Base-by-base conservation (phyloP, 495 filamentous ascomycete species). In the Haplographium delicatum region DNA sequence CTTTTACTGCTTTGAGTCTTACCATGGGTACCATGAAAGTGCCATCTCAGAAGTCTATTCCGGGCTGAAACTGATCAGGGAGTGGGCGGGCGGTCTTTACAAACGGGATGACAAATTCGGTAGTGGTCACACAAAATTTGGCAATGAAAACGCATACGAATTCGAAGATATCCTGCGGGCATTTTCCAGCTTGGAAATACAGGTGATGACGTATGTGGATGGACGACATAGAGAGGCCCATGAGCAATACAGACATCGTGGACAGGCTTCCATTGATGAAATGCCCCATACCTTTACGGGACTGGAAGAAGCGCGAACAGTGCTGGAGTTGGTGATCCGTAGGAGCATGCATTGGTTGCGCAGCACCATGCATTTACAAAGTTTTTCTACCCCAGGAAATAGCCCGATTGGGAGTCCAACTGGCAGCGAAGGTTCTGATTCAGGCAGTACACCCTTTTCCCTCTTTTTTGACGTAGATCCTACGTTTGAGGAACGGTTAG, bases 311-410 rank as follows among this genome's bases (percentile, higher is more conserved):
- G 45, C 52, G 31, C 18, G 40, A 4, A 10, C 8, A 10, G 2
- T 24, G 1, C 39, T 55, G 10, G 52, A 55, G 19, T 7, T 55
- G 1, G 33, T 55, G 27, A 55, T 55, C 13, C 37, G 37, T 26
- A 41, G 54, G 23, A 56, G 54, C 27, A 56, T 56, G 54, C 54
- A 56, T 26, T 56, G 54, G 54, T 30, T 56, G 24, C 47, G 54
- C 9, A 56, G 47, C 43, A 51, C 47, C 3, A 56, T 51, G 47
- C 54, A 51, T 28, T 18, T 56, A 15, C 53, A 56, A n/a, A 47
- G 50, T 24, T 55, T 55, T 25, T 44, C 38, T n/a, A 44, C 31
- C 1, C 35, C 42, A 1, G 19, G 34, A 9, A 24, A 33, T 8
- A 40, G 24, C 20, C 37, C 53, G 5, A 26, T 6, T 10, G 15